Evolutionary conservation across 306 rosid genomes (phyloP).

Genomic region (Spatholobus suberectus): DNA sequence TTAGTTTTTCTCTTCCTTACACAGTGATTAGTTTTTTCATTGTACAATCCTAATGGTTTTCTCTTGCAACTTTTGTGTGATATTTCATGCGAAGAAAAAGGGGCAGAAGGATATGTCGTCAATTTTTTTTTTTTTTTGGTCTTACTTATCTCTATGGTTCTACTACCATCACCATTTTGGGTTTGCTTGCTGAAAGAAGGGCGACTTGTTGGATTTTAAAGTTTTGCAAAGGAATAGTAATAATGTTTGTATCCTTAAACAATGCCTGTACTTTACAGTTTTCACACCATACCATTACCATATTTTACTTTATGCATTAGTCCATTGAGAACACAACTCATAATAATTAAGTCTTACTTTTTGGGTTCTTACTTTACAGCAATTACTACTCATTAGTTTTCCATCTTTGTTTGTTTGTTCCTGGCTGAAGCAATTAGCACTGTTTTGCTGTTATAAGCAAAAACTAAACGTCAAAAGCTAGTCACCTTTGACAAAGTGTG

Average conservation of each 20-base stretch:
- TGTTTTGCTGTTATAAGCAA: constrained; percentile 51
- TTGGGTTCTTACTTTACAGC: constrained; percentile 38
- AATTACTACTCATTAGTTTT: constrained; percentile 48
- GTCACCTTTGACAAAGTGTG: constrained; percentile 40
- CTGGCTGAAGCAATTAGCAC: constrained; percentile 51
- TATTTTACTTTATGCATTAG: constrained; percentile 48
- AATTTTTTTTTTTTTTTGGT: constrained; percentile 14
- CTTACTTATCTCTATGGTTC: constrained; percentile 28
- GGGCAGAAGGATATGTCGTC: constrained; percentile 17
- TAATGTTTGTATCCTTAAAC: constrained; percentile 55
- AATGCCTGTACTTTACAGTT: constrained; percentile 31
- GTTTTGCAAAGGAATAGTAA: constrained; percentile 59
- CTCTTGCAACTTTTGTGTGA: neutral
- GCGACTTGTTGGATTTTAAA: constrained; percentile 43
- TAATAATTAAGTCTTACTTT: constrained; percentile 46
- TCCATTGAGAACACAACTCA: constrained; percentile 45
- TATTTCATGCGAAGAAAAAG: constrained; percentile 41
- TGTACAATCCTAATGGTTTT: constrained; percentile 46
- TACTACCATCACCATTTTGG: constrained; percentile 37
- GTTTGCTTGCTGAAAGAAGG: constrained; percentile 48
- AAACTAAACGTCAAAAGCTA: constrained; percentile 50
- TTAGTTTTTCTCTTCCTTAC: constrained; percentile 35
- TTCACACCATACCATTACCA: constrained; percentile 27
- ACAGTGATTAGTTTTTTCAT: constrained; percentile 49
- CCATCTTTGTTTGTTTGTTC: constrained; percentile 43